phyloP scores from a whole-genome alignment of 164 flowering plant species.

The Vitis labrusca region DNA sequence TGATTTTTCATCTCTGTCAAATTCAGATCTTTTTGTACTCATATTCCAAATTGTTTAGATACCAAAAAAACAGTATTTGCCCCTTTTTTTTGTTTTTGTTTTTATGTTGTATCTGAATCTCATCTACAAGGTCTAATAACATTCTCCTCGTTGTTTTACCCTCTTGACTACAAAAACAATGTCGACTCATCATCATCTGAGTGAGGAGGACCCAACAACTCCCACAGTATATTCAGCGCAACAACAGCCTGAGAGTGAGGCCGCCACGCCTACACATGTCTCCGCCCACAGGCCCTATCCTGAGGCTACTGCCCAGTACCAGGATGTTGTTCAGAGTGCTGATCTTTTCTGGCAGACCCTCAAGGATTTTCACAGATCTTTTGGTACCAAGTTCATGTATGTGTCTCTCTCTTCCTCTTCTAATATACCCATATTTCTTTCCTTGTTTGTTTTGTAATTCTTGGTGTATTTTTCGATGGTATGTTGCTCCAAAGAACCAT shows the following conservation, averaged over 20 bases:
- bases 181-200: slow-evolving; percentile 7
- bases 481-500: no score
- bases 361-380: slow-evolving; percentile 42
- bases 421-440: not conserved
- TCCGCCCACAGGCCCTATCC: slow-evolving; percentile 26
- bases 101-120: no score
- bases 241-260: slow-evolving; percentile 3
- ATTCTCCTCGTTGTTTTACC: no score
- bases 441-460: slow-evolving; percentile 4
- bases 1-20: no score
- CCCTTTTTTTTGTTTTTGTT: no score
- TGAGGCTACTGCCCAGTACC: slow-evolving; percentile 42
- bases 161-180: not conserved
- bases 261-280: not conserved
- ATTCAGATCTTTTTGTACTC: no score
- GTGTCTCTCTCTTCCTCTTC: slow-evolving; percentile 5
- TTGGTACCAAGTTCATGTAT: slow-evolving; percentile 58
- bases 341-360: slow-evolving; percentile 59
- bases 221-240: slow-evolving; percentile 1
- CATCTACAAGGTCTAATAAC: no score
- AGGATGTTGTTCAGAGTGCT: slow-evolving; percentile 43
- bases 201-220: slow-evolving; percentile 3
- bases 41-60: no score
- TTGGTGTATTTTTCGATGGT: not conserved
- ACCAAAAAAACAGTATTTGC: no score